phyloP scores from a whole-genome alignment of 352 stramenopile genomes.

The Sclerospora graminicola region DNA sequence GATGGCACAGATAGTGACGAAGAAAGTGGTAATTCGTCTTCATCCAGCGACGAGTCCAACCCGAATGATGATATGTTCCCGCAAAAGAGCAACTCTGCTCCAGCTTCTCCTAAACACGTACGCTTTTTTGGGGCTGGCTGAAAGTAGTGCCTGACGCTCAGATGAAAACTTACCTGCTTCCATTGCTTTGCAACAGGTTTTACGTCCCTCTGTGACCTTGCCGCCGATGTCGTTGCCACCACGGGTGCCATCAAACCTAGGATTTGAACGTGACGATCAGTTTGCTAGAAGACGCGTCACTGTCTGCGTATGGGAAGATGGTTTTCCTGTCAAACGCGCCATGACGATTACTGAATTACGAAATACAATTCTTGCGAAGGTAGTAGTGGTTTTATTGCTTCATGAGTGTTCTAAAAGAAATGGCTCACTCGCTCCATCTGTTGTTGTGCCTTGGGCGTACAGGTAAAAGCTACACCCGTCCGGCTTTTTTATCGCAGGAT shows the following conservation, averaged over 20 bases:
- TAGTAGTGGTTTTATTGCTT: too few species aligned
- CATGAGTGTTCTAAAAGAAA: neutral
- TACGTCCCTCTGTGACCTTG: slow-evolving; percentile 6
- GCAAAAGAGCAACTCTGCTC: slow-evolving; percentile 16
- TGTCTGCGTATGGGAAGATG: slow-evolving; percentile 72
- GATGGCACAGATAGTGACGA: slow-evolving; percentile 71
- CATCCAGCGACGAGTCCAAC: slow-evolving; percentile 52
- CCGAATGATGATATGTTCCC: slow-evolving; percentile 33
- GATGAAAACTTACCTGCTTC: slow-evolving; percentile 5
- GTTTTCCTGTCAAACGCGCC: slow-evolving; percentile 49
- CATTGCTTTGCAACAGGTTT: slow-evolving; percentile 5
- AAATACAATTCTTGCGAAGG: slow-evolving; percentile 69
- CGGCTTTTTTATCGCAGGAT: slow-evolving; percentile 65
- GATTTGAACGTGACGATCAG: slow-evolving; percentile 33
- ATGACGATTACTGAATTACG: slow-evolving; percentile 77
- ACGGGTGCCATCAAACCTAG: slow-evolving; percentile 12
- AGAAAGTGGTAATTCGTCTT: slow-evolving; percentile 64
- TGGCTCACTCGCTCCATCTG: neutral
- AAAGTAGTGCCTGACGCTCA: neutral
- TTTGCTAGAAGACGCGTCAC: slow-evolving; percentile 58
- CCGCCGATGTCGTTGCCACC: slow-evolving; percentile 23
- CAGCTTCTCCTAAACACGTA: slow-evolving; percentile 18
- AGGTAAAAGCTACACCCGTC: slow-evolving; percentile 65
- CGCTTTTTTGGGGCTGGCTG: slow-evolving; percentile 2
- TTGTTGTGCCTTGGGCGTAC: neutral